A percentile compares a stretch with the other conserved stretches of the same genome.
These are phyloP conservation scores for Francoa sonchifolia DNA, from an alignment of 441 rosid genomes.

Conservation along the genomic window DNA sequence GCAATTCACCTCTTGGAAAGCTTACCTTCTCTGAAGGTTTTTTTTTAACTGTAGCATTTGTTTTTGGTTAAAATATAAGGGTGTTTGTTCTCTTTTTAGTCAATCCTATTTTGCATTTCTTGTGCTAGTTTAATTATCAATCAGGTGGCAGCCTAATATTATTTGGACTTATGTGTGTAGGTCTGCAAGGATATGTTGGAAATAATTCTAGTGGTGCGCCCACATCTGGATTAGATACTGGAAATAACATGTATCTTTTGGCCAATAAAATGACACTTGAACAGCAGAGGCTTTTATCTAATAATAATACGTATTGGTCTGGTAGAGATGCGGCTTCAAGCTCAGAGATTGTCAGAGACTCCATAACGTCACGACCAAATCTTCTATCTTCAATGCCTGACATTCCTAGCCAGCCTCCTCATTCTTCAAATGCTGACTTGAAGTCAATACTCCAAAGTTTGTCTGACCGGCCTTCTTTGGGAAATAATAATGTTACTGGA, in stretches of 20 bases:
- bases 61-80: no score
- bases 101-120: no score
- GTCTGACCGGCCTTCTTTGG: conserved; percentile 47
- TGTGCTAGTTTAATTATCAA: no score
- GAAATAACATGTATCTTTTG: conserved; percentile 51
- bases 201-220: conserved; percentile 34
- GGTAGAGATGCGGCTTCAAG: conserved; percentile 65
- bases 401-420: conserved; percentile 32
- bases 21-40: conserved; percentile 38
- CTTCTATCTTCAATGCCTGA: conserved; percentile 24
- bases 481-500: conserved; percentile 36
- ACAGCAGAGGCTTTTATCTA: conserved; percentile 49
- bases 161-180: conserved; percentile 23
- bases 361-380: conserved; percentile 27
- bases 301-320: conserved; percentile 52
- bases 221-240: conserved; percentile 45
- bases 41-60: no score
- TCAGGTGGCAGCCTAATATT: conserved; percentile 1
- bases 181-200: conserved; percentile 52
- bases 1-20: conserved; percentile 26
- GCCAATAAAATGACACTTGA: conserved; percentile 72
- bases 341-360: conserved; percentile 41
- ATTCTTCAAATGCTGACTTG: conserved; percentile 61
- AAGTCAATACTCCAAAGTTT: conserved; percentile 63
- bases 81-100: no score